phyloP scores from a whole-genome alignment of 352 stramenopile species.

The Phytophthora pini region DNA sequence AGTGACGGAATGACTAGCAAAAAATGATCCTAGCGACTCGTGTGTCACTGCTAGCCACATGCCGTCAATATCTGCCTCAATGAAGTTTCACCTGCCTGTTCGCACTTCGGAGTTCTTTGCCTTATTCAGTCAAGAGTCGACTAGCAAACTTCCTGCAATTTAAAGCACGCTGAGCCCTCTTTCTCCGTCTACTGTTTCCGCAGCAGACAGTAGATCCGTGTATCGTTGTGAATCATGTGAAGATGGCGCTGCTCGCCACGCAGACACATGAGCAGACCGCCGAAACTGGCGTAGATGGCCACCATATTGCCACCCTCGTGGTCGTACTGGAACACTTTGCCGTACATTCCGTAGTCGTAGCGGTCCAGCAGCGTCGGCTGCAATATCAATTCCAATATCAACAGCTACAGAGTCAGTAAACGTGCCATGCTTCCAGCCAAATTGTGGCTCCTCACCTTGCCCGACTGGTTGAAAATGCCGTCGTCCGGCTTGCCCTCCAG shows the following conservation, averaged over 20 bases:
- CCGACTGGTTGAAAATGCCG: slow-evolving; percentile 92
- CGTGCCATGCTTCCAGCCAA: neutral
- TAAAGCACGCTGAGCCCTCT: neutral
- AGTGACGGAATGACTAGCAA: slow-evolving; percentile 9
- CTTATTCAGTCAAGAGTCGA: neutral
- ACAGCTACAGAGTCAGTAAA: slow-evolving; percentile 10
- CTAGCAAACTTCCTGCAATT: slow-evolving; percentile 5
- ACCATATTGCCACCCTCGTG: slow-evolving; percentile 95
- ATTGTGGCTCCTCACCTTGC: slow-evolving; percentile 59
- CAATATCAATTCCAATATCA: slow-evolving; percentile 5
- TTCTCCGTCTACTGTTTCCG: slow-evolving; percentile 76
- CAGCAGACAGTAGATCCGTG: slow-evolving; percentile 94
- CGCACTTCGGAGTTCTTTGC: neutral
- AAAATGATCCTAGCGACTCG: neutral
- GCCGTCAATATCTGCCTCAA: slow-evolving; percentile 28
- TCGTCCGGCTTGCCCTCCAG: slow-evolving; percentile 97
- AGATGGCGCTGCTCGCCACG: slow-evolving; percentile 97
- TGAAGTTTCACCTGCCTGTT: slow-evolving; percentile 1
- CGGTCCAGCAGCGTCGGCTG: slow-evolving; percentile 94
- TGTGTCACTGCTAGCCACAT: slow-evolving; percentile 3
- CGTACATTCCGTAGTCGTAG: slow-evolving; percentile 99
- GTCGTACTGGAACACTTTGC: slow-evolving; percentile 97
- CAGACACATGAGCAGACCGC: slow-evolving; percentile 97
- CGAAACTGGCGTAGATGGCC: slow-evolving; percentile 96
- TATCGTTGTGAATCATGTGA: slow-evolving; percentile 97